Conservation (phyloP, 176 grass and related monocot species). For the Lolium rigidum region DNA sequence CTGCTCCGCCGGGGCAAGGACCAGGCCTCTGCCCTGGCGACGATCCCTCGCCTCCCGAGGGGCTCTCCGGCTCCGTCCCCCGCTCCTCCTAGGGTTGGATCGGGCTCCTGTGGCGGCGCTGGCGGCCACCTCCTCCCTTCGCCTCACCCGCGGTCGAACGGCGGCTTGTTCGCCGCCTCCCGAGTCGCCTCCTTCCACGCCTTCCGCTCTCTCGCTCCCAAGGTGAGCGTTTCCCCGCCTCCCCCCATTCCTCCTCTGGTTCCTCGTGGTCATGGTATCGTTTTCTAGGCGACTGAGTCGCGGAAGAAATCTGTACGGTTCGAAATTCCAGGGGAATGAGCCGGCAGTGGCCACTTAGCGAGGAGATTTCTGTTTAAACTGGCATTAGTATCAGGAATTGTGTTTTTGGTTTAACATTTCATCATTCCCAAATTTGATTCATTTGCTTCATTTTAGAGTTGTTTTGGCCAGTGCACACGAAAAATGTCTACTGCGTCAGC, state of each 20-base stretch:
- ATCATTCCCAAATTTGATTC: not conserved
- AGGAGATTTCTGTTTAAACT: not conserved
- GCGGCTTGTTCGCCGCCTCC: not conserved
- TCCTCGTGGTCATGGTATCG: too few species aligned
- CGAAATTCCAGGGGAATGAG: not conserved
- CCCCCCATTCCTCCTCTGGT: not conserved
- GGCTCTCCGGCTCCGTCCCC: not conserved
- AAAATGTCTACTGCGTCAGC: conserved; percentile 59
- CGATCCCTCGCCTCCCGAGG: conserved; percentile 22
- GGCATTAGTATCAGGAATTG: conserved; percentile 16
- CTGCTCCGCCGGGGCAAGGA: conserved; percentile 71
- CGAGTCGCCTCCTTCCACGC: conserved; percentile 46
- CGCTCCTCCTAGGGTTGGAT: conserved; percentile 47
- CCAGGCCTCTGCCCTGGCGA: conserved; percentile 21
- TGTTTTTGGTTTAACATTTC: not conserved
- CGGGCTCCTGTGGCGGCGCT: not conserved
- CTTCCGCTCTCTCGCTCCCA: conserved; percentile 48
- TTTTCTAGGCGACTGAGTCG: not conserved
- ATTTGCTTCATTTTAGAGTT: conserved; percentile 39
- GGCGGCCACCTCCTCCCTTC: conserved; percentile 17
- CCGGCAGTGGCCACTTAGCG: not conserved
- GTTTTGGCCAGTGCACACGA: conserved; percentile 56
- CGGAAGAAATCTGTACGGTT: not conserved
- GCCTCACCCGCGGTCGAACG: not conserved
- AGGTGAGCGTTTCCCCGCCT: conserved; percentile 37